Conservation (phyloP, 352 stramenopile species). For the Phytophthora boehmeriae region DNA sequence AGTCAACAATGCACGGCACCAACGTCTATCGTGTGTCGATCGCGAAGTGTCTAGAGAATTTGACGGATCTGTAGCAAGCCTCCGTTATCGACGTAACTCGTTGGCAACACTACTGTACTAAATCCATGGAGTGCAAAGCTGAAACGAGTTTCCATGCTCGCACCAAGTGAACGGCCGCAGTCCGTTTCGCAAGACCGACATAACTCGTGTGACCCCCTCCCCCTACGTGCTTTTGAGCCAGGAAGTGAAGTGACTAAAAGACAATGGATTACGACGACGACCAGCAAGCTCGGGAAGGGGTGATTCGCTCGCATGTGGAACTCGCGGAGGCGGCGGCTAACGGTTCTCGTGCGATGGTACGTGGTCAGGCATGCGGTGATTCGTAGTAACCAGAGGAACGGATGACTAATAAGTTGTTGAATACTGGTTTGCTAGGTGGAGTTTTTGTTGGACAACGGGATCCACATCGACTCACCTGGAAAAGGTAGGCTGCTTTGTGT, state of each 20-base stretch:
- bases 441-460: slow-evolving; percentile 60
- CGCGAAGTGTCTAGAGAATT: slow-evolving; percentile 66
- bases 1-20: slow-evolving; percentile 65
- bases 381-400: not conserved
- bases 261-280: slow-evolving; percentile 35
- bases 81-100: not conserved
- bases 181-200: slow-evolving; percentile 3
- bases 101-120: slow-evolving; percentile 15
- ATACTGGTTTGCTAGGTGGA: slow-evolving; percentile 41
- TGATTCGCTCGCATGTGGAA: slow-evolving; percentile 68
- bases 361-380: not conserved
- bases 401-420: not conserved
- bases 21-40: slow-evolving; percentile 71
- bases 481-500: slow-evolving; percentile 34
- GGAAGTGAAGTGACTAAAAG: no score
- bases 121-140: no score
- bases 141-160: no score
- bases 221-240: no score
- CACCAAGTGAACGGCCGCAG: slow-evolving; percentile 7
- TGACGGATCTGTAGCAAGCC: slow-evolving; percentile 33
- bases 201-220: no score
- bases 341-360: slow-evolving; percentile 62
- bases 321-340: slow-evolving; percentile 69
- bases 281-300: slow-evolving; percentile 44
- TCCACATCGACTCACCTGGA: slow-evolving; percentile 53